Evolutionary conservation across 768 basidiomycete species (phyloP).

Genomic region (Nidula microcarpa): DNA sequence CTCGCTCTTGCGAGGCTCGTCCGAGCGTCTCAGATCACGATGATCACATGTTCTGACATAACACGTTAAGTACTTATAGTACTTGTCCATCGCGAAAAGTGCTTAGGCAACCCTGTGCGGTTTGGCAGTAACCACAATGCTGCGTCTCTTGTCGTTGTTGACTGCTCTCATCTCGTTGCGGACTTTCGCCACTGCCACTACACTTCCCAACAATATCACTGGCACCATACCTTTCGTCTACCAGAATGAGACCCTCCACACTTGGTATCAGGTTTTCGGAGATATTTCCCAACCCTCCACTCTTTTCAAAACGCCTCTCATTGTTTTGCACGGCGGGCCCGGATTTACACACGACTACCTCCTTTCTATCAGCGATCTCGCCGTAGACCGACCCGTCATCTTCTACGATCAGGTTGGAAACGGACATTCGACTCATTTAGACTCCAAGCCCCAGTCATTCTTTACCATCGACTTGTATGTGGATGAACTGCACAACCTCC

Average conservation of each 20-base stretch:
- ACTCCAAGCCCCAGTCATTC: slow-evolving; percentile 17
- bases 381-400: slow-evolving; percentile 33
- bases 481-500: slow-evolving; percentile 45
- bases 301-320: slow-evolving; percentile 23
- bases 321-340: slow-evolving; percentile 44
- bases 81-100: no score
- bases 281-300: slow-evolving; percentile 11
- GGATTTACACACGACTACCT: slow-evolving; percentile 38
- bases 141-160: no score
- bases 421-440: slow-evolving; percentile 40
- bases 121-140: no score
- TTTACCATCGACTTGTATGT: slow-evolving; percentile 46
- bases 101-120: no score
- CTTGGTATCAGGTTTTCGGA: slow-evolving; percentile 36
- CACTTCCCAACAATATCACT: no score
- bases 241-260: slow-evolving; percentile 21
- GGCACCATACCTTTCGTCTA: slow-evolving; percentile 11
- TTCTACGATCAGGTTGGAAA: slow-evolving; percentile 52
- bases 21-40: no score
- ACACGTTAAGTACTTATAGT: no score
- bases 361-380: slow-evolving; percentile 30
- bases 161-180: no score
- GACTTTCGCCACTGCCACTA: no score
- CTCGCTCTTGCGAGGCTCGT: no score
- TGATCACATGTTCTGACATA: no score